These are phyloP conservation scores for Cephaloascus albidus DNA, from an alignment of 805 yeast genomes.

Conservation along the genomic window DNA sequence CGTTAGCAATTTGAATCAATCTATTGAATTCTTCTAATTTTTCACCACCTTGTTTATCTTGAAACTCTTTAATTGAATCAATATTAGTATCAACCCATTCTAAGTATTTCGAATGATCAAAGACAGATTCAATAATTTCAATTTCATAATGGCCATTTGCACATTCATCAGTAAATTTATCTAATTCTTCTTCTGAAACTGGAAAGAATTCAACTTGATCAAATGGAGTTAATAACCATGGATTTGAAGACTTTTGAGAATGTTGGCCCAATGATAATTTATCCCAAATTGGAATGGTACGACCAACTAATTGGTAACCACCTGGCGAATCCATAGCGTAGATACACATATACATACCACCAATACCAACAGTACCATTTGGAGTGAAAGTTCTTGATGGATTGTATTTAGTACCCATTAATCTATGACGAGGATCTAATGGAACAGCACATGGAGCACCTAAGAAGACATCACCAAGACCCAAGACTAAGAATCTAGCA, in stretches of 20 bases:
- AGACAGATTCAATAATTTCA: slow-evolving; percentile 66
- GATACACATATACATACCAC: slow-evolving; percentile 98
- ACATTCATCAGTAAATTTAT: slow-evolving; percentile 58
- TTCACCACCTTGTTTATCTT: slow-evolving; percentile 64
- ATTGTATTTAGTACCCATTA: slow-evolving; percentile 88
- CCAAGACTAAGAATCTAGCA: slow-evolving; percentile 87
- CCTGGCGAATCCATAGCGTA: slow-evolving; percentile 98
- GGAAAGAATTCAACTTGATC: slow-evolving; percentile 95
- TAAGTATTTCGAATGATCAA: slow-evolving; percentile 73
- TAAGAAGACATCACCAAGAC: slow-evolving; percentile 93
- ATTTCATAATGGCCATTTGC: slow-evolving; percentile 74
- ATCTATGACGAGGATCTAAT: slow-evolving; percentile 89
- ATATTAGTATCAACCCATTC: slow-evolving; percentile 70
- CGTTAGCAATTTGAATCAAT: slow-evolving; percentile 72
- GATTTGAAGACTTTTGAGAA: slow-evolving; percentile 38
- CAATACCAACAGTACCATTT: slow-evolving; percentile 95
- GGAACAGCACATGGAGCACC: slow-evolving; percentile 99
- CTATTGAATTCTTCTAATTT: slow-evolving; percentile 79
- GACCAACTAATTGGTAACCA: slow-evolving; percentile 93
- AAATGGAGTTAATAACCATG: slow-evolving; percentile 89
- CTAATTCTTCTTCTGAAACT: slow-evolving; percentile 78
- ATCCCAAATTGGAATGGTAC: slow-evolving; percentile 98
- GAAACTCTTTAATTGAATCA: slow-evolving; percentile 63
- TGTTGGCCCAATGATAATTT: slow-evolving; percentile 72
- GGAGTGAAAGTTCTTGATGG: slow-evolving; percentile 96